Evolutionary conservation across 805 yeast species (phyloP), one percentile per base, ranked within the genome.

Genomic region (Spathaspora arborariae): DNA sequence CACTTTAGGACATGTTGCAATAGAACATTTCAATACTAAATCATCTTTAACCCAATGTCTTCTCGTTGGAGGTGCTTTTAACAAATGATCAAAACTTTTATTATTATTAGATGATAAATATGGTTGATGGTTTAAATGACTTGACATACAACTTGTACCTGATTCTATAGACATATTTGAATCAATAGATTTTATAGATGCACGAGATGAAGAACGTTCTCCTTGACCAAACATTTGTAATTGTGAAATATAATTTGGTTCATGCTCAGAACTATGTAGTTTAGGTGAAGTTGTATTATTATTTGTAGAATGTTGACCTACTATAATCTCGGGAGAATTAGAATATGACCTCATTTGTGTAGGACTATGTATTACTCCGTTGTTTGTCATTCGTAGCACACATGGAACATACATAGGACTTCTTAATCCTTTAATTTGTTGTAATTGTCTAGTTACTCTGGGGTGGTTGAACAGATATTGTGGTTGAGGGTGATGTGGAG

Each of bases 361-460:
- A 5, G 52, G 52, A 24, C 47, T 46, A 30, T 30, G 24, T 16
- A 39, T n/a, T 13, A 43, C 46, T 20, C 42, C 42, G 21, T 40
- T 40, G 21, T 45, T 46, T 48, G 74, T 54, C 88, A 54, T 76
- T 21, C 77, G 56, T 44, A 91, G 71, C 9, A 91, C 98, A 0
- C 97, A 97, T 0, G 98, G 98, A 0, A 86, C 75, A 58, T 89
- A 91, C 70, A 91, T 70, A 8, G 97, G 97, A 57, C 88, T 85
- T 62, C 89, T 80, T 52, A 89, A 91, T 41, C 84, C 85, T 47
- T 82, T 81, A 51, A 90, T 81, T 57, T 89, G 95, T 60, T 82
- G 85, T 19, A 84, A 62, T 48, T 70, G 70, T 41, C 63, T 56
- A 16, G 40, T 35, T 24, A 42, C 39, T 35, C 44, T 57, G 57